A percentile compares a stretch with the other conserved stretches of the same genome.
These are phyloP conservation scores for Penicillium sp. DNA, from an alignment of 2,329 filamentous ascomycete species.

Conservation along the genomic window DNA sequence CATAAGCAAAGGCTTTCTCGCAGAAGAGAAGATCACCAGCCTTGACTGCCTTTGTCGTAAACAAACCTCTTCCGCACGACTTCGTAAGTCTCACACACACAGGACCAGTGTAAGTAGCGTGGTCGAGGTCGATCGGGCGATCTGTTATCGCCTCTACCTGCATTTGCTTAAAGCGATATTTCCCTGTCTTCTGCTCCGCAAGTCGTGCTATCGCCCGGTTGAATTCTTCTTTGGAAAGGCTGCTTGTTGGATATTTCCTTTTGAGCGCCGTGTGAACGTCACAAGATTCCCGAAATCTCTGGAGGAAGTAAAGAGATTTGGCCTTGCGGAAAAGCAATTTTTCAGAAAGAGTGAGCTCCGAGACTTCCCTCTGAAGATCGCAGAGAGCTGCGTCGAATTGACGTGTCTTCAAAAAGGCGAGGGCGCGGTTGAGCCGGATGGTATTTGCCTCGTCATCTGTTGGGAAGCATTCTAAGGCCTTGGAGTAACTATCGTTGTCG, in stretches of 20 bases:
- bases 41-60: slow-evolving; percentile 49
- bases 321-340: slow-evolving; percentile 49
- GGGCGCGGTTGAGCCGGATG: slow-evolving; percentile 38
- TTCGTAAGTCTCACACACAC: slow-evolving; percentile 45
- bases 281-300: slow-evolving; percentile 39
- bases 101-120: slow-evolving; percentile 47
- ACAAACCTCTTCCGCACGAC: slow-evolving; percentile 52
- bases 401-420: slow-evolving; percentile 33
- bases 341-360: slow-evolving; percentile 30
- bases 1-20: slow-evolving; percentile 56
- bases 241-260: slow-evolving; percentile 38
- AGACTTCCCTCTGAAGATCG: slow-evolving; percentile 27
- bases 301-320: slow-evolving; percentile 47
- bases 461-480: slow-evolving; percentile 33
- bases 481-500: slow-evolving; percentile 36
- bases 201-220: slow-evolving; percentile 25
- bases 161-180: slow-evolving; percentile 23
- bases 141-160: slow-evolving; percentile 30
- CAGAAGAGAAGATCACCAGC: slow-evolving; percentile 55
- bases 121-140: slow-evolving; percentile 18
- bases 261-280: slow-evolving; percentile 36
- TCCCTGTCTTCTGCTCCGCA: slow-evolving; percentile 19
- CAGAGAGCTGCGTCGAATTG: slow-evolving; percentile 38
- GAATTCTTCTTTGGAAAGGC: slow-evolving; percentile 30
- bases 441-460: slow-evolving; percentile 38